Conservation (phyloP, 1,284 basidiomycete species). For the Ceratobasidium sp. region DNA sequence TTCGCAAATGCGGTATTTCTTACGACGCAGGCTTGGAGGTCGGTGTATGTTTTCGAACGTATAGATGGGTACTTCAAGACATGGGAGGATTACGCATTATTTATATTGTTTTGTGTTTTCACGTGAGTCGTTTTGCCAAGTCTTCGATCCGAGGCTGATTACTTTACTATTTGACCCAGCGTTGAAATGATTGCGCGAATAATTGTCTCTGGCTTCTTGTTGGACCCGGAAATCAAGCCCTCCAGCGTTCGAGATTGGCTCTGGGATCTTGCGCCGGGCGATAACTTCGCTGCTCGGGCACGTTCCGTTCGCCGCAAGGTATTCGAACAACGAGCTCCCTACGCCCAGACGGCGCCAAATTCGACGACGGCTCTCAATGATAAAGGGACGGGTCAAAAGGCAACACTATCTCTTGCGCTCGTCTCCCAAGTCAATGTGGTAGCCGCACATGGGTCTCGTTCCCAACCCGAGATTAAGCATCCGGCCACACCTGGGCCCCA, state of each 20-base stretch:
- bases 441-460: conserved; percentile 28
- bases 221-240: conserved; percentile 78
- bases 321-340: conserved; percentile 35
- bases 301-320: conserved; percentile 36
- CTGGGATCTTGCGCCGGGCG: conserved; percentile 35
- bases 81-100: conserved; percentile 88
- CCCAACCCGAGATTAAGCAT: conserved; percentile 4
- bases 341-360: not conserved
- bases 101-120: conserved; percentile 84
- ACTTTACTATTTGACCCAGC: conserved; percentile 53
- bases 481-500: conserved; percentile 15
- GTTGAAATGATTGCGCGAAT: conserved; percentile 89
- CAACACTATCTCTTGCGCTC: conserved; percentile 29
- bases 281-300: conserved; percentile 36
- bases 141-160: not conserved
- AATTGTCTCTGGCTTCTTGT: conserved; percentile 86
- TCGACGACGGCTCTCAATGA: conserved; percentile 22
- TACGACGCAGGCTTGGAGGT: conserved; percentile 73
- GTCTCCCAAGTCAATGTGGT: conserved; percentile 30
- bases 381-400: conserved; percentile 4
- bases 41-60: conserved; percentile 57
- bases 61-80: conserved; percentile 76
- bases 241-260: conserved; percentile 36
- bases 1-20: conserved; percentile 84
- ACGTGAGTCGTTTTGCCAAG: conserved; percentile 64